phyloP scores from a whole-genome alignment of 2,329 filamentous ascomycete genomes.

The Alternaria postmessia region DNA sequence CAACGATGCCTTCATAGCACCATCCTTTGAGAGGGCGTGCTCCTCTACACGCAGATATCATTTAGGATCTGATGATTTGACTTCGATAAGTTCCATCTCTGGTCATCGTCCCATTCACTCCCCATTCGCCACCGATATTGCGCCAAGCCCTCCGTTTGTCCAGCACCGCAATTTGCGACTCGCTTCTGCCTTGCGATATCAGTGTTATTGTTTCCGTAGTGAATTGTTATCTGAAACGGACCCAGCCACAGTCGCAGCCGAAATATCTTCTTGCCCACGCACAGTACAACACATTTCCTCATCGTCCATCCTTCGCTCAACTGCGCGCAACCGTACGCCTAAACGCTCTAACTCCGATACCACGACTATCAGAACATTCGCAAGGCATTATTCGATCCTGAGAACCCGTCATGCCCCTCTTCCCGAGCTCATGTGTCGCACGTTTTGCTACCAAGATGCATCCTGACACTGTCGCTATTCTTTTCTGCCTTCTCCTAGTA shows the following conservation, averaged over 20 bases:
- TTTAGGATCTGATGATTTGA: not conserved
- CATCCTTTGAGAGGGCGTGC: not conserved
- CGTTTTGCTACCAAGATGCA: conserved; percentile 1
- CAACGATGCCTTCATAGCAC: not conserved
- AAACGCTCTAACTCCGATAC: not conserved
- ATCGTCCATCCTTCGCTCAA: not conserved
- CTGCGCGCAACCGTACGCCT: not conserved
- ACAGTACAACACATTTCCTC: not conserved
- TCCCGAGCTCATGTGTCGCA: not conserved
- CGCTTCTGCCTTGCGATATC: conserved; percentile 1
- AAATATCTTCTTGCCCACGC: not conserved
- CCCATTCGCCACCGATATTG: not conserved
- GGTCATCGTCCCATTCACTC: conserved; percentile 5
- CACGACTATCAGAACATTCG: not conserved
- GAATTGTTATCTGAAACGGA: not conserved
- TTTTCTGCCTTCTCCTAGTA: not conserved
- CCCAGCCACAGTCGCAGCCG: not conserved
- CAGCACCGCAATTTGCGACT: not conserved
- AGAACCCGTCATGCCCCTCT: not conserved
- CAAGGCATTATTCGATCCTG: not conserved
- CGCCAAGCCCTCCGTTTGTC: conserved; percentile 12
- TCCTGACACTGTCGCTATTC: not conserved
- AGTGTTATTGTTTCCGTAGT: not conserved
- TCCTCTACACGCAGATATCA: not conserved
- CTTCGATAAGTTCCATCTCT: not conserved